A percentile compares a stretch with the other conserved stretches of the same genome.
Conservation (phyloP, 2,329 filamentous ascomycete genomes). For the Chaetomium sp. region DNA sequence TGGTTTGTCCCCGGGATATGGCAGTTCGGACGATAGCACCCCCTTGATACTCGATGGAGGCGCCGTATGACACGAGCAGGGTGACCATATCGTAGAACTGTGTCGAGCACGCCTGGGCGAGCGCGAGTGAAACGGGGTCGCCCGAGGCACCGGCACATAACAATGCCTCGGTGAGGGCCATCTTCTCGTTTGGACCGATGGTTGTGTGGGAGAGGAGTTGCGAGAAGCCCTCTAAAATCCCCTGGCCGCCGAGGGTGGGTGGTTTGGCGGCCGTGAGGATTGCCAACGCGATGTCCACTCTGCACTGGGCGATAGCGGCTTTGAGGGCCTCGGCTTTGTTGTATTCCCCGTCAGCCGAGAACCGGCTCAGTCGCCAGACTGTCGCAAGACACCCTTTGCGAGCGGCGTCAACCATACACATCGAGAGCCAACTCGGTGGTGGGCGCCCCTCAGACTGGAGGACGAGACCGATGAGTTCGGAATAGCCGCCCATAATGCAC, state of each 20-base stretch:
- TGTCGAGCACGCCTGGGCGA: slow-evolving; percentile 42
- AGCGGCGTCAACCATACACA: slow-evolving; percentile 46
- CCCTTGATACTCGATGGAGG: slow-evolving; percentile 49
- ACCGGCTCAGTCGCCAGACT: slow-evolving; percentile 45
- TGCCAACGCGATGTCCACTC: slow-evolving; percentile 49
- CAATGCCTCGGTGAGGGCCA: slow-evolving; percentile 48
- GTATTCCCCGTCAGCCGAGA: slow-evolving; percentile 47
- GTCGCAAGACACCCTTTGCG: slow-evolving; percentile 44
- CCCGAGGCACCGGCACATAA: slow-evolving; percentile 53
- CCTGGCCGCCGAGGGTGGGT: slow-evolving; percentile 36
- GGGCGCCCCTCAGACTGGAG: slow-evolving; percentile 45
- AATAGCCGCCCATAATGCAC: slow-evolving; percentile 40
- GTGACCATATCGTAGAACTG: slow-evolving; percentile 49
- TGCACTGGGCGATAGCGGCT: slow-evolving; percentile 40
- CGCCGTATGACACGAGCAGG: slow-evolving; percentile 47
- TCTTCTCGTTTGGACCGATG: slow-evolving; percentile 43
- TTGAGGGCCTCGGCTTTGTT: slow-evolving; percentile 47
- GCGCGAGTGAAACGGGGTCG: slow-evolving; percentile 40
- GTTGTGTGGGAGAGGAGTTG: slow-evolving; percentile 40
- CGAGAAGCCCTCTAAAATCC: slow-evolving; percentile 46
- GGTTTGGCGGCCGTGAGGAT: slow-evolving; percentile 48
- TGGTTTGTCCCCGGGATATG: slow-evolving; percentile 40
- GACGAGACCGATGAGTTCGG: slow-evolving; percentile 42
- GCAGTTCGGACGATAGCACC: slow-evolving; percentile 44
- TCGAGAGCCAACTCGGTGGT: slow-evolving; percentile 37